Conservation (phyloP, 768 basidiomycete species). For the Kondoa subrosea region DNA sequence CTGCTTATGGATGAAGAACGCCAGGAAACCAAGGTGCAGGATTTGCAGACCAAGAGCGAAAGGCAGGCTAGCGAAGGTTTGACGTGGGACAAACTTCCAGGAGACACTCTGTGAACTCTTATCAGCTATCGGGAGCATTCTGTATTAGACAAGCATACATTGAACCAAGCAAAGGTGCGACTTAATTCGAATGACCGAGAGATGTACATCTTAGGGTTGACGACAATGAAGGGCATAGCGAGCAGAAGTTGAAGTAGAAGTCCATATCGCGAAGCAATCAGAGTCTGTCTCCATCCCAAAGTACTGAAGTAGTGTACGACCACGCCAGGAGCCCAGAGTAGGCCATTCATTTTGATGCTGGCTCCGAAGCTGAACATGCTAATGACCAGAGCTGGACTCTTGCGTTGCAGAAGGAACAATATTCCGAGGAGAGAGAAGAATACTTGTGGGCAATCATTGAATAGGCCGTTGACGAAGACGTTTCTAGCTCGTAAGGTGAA, state of each 20-base stretch:
- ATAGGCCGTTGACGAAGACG: slow-evolving; percentile 10
- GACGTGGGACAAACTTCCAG: background rate
- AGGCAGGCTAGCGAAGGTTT: background rate
- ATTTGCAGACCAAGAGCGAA: background rate
- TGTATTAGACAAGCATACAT: background rate
- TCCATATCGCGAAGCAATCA: background rate
- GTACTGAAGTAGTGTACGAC: background rate
- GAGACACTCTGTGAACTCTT: background rate
- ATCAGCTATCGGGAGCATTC: no score
- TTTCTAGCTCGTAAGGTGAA: slow-evolving; percentile 5
- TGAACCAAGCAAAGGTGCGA: slow-evolving; percentile 1
- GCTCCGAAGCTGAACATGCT: background rate
- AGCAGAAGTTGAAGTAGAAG: background rate
- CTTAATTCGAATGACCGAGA: background rate
- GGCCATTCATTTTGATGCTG: slow-evolving; percentile 7
- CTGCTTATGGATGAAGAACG: background rate
- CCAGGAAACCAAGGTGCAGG: background rate
- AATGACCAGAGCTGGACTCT: background rate
- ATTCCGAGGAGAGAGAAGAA: slow-evolving; percentile 3
- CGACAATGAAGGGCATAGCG: background rate
- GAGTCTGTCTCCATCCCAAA: background rate
- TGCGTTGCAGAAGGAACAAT: background rate
- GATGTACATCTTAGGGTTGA: background rate
- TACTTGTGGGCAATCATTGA: slow-evolving; percentile 7
- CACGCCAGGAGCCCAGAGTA: slow-evolving; percentile 2